A percentile compares a stretch with the other conserved stretches of the same genome.
These are phyloP conservation scores for Echria macrotheca DNA, from an alignment of 495 filamentous ascomycete species.

Conservation along the genomic window DNA sequence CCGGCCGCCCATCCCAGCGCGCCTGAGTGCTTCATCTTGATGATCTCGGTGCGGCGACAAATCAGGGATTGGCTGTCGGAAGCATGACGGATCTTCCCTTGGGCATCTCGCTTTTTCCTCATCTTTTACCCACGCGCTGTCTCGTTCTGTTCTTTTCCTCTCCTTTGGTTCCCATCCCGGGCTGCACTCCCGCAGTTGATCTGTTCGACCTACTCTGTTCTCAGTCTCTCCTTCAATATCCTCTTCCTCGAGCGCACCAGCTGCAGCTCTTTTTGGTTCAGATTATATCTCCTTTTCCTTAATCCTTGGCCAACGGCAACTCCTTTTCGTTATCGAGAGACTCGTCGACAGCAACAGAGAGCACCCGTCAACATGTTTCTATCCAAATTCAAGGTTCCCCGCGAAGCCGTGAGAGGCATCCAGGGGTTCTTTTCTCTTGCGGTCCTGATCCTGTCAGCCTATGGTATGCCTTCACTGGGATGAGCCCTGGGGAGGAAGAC, in stretches of 20 bases:
- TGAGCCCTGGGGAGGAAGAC: no score
- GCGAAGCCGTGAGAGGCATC: conserved; percentile 29
- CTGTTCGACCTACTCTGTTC: conserved; percentile 11
- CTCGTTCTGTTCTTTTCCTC: no score
- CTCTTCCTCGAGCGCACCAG: conserved; percentile 19
- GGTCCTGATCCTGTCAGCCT: conserved; percentile 61
- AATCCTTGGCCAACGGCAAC: background rate
- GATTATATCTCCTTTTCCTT: background rate
- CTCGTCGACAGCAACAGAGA: background rate
- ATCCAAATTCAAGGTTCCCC: conserved; percentile 1
- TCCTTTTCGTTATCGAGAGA: background rate
- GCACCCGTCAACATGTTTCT: conserved; percentile 13
- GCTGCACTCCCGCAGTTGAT: conserved; percentile 13
- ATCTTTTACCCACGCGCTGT: conserved; percentile 12
- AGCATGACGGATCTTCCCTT: conserved; percentile 15
- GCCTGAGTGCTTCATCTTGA: no score
- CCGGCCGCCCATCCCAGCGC: no score
- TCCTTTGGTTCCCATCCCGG: conserved; percentile 18
- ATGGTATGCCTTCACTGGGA: no score
- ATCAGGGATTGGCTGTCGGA: conserved; percentile 12
- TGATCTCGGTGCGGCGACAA: conserved; percentile 2
- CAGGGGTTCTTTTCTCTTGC: conserved; percentile 63
- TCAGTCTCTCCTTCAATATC: conserved; percentile 12
- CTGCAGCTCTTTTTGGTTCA: conserved; percentile 13
- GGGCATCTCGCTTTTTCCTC: conserved; percentile 14